Base-by-base conservation (phyloP, 2,329 filamentous ascomycete genomes). In the Nemania sp. region DNA sequence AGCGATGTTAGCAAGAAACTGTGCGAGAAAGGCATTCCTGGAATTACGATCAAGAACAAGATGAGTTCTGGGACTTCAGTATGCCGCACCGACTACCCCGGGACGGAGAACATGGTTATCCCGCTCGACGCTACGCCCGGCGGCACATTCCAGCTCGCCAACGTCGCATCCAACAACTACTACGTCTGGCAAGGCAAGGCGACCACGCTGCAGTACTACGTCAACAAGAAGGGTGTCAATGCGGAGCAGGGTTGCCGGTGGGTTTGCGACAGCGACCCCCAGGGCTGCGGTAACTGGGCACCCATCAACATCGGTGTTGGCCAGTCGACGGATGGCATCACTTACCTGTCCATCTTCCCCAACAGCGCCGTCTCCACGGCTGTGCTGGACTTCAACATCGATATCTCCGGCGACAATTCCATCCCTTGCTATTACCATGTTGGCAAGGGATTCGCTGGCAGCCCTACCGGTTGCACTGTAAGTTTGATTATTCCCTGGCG, bases 81-180 rank as follows among this genome's bases (percentile, higher is more conserved):
- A 68, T 99, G 95, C 86, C 92, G 92, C 76, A 98, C 95, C 67
- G 92, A 97, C 76, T 99, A 99, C 79, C 95, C 95, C 64, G 94
- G 92, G 73, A 92, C 87, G 60, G 95, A 99, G 80, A 83, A 83
- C 69, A 94, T 97, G 87, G 91, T 90, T 56, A 84, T 98, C 60
- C 91, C 94, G 47, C 79, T 93, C 48, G 78, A 86, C 59, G 82
- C 89, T 45, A 67, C 76, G 5, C 78, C 90, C 54, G 90, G 90
- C 60, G 71, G 77, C 50, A 83, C 78, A 25, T 79, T 86, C 62
- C 77, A 81, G 37, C 79, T 99, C 66, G 91, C 90, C 73, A 94
- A 91, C 81, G 90, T 94, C 48, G 79, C 89, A 66, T 86, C 88
- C 62, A 73, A 75, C 50, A 81, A 79, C 52, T 96, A 94, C 81